Evolutionary conservation across 2,329 filamentous ascomycete genomes (phyloP), one percentile per base, ranked within the genome.

Genomic region (Fusarium subtropicale): DNA sequence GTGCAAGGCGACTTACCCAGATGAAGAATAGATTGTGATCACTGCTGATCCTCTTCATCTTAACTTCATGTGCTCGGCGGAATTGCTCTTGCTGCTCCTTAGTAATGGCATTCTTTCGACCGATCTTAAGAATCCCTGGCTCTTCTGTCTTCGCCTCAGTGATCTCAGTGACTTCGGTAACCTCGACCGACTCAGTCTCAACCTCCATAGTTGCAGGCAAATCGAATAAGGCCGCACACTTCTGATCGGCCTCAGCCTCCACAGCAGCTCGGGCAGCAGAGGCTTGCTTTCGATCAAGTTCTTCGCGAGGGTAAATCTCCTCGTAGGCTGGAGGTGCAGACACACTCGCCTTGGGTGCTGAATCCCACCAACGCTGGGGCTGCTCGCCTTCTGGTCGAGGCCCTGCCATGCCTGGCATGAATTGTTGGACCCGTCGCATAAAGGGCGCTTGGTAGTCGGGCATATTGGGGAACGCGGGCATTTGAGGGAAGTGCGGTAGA

Each of bases 401-500:
- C 26, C 80, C 81, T 54, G 82, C 81, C 74, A 89, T 87, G 66
- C 90, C 86, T n/a, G 91, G 90, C 71, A 94, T 89, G 34, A 93
- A 80, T 47, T 91, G 90, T 62, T 89, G 91, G 69, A 94, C 90
- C 53, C 90, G 87, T 67, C 90, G 89, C 81, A 92, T 88, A 78
- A 92, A 88, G 4, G 88, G 88, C 2, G 87, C 87, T 76, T 94
- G 92, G 75, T 94, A 94, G 71, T 91, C 90, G 13, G 90, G 88
- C 81, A 91, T 89, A 38, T 81, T 79, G 51, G 80, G 85, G 72
- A 88, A 82, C 66, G 88, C 86, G 18, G 89, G 85, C 75, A 92
- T 85, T 72, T 90, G 88, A n/a, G 89, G 80, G 83, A 87, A 68
- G 48, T 80, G 76, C 2, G 79, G 72, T 11, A 81, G 66, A 53